Evolutionary conservation across 805 yeast genomes (phyloP).

Genomic region (Spathaspora hagerdaliae): DNA sequence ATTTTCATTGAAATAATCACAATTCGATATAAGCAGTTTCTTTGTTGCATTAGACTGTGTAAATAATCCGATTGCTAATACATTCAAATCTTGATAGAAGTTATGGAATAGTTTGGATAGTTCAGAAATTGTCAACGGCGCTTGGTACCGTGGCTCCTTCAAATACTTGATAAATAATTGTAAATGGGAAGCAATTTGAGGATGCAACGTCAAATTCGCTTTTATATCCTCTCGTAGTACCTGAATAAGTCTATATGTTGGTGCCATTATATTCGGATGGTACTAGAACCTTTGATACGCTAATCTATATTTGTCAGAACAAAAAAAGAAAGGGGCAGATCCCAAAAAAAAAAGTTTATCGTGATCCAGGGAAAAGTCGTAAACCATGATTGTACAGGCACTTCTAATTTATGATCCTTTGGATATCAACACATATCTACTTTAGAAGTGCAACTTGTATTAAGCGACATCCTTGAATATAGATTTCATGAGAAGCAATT

Average conservation of each 20-base stretch:
- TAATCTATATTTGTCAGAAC: too few species aligned
- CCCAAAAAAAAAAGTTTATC: background rate
- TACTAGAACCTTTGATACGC: too few species aligned
- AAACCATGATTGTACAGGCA: too few species aligned
- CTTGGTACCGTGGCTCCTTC: slow-evolving; percentile 41
- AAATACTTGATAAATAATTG: slow-evolving; percentile 28
- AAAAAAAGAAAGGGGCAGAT: too few species aligned
- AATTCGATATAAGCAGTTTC: slow-evolving; percentile 31
- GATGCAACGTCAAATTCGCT: slow-evolving; percentile 18
- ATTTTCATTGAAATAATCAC: slow-evolving; percentile 23
- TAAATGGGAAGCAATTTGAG: slow-evolving; percentile 23
- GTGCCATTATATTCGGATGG: slow-evolving; percentile 1
- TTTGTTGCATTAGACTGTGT: slow-evolving; percentile 37
- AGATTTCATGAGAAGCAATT: too few species aligned
- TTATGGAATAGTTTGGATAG: slow-evolving; percentile 28
- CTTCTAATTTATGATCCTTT: too few species aligned
- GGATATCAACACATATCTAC: too few species aligned
- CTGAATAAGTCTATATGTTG: slow-evolving; percentile 9
- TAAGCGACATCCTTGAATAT: too few species aligned
- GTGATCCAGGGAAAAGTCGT: background rate
- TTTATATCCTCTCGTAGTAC: slow-evolving; percentile 22
- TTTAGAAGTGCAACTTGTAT: too few species aligned
- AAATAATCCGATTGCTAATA: slow-evolving; percentile 26
- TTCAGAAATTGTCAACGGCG: slow-evolving; percentile 35
- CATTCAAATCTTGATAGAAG: slow-evolving; percentile 37